Base-by-base conservation (phyloP, 148 eudicot genomes). In the Rhododendron kiyosumense region DNA sequence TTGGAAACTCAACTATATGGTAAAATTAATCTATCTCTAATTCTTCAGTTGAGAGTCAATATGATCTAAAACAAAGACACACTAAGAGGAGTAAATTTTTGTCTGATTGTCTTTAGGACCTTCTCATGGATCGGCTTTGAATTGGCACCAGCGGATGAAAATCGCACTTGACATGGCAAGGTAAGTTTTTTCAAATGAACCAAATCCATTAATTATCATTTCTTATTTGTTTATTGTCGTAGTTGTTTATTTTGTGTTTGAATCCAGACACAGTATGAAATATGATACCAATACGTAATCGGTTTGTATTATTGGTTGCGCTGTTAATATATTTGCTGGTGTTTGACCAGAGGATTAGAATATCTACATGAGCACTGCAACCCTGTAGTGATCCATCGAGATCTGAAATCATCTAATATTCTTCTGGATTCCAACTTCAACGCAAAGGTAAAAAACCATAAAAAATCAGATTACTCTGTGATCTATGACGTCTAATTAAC, bases 401-500 rank as follows among this genome's bases (percentile, higher is more conserved):
- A 94, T 93, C 91, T 94, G 88, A 93, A 94, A 90, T 94, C 98
- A 89, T 94, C 96, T 75, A 94, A 93, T 89, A 88, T 94, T 84
- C 94, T 94, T 86, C 93, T 94, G 52, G 98, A 92, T 87, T 85
- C 96, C 76, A 84, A 90, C 86, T 91, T 90, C 88, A 92, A 93
- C 84, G 98, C 96, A 78, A 94, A 94, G 95, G 98, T 94, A 88
- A 84, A 82, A 69, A 51, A 18, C 36, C 43, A 17, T 83, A 45
- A 24, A 87, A 77, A 49, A 87, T 51, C 84, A 20, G 79, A 52
- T 38, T 52, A 82, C 59, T 85, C 32, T 85, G 67, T 78, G 61
- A 51, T 85, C 43, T 52, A 5, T 43, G 41, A 82, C 51, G 51
- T 22, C 26, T 52, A 22, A 49, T 57, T 78, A 63, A 74, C 76